phyloP scores from a whole-genome alignment of 768 basidiomycete genomes.

The Dioszegia crocea region DNA sequence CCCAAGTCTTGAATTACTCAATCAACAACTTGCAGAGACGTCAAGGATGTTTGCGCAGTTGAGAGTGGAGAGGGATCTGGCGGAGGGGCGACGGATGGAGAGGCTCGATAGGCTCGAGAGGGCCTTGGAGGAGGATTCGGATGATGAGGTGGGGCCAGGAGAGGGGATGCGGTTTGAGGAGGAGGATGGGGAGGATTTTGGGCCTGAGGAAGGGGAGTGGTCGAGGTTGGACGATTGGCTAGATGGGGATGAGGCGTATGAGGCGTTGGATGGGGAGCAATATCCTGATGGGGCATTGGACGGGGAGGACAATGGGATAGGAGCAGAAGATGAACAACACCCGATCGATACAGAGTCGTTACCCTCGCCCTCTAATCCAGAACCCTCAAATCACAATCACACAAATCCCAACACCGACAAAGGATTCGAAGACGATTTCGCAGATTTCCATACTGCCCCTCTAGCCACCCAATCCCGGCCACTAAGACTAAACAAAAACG shows the following conservation, averaged over 20 bases:
- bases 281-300: background rate
- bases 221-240: conserved; percentile 43
- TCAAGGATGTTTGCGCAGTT: conserved; percentile 1
- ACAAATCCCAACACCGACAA: background rate
- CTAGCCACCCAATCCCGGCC: background rate
- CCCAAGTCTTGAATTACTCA: conserved; percentile 24
- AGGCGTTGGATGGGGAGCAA: background rate
- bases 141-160: conserved; percentile 5
- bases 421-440: conserved; percentile 37
- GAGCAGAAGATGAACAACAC: background rate
- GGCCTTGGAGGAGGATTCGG: conserved; percentile 8
- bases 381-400: background rate
- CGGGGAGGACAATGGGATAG: background rate
- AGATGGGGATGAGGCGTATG: conserved; percentile 13
- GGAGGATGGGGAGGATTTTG: conserved; percentile 10
- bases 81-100: conserved; percentile 5
- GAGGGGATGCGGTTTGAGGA: conserved; percentile 1
- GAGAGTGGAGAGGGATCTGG: conserved; percentile 4
- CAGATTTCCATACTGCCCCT: conserved; percentile 30
- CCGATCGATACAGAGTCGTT: background rate
- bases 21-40: conserved; percentile 3
- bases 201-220: conserved; percentile 29
- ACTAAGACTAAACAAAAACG: conserved; percentile 6
- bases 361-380: background rate
- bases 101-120: conserved; percentile 1